Conservation (phyloP, 345 rosid genomes). For the Populus nigra region DNA sequence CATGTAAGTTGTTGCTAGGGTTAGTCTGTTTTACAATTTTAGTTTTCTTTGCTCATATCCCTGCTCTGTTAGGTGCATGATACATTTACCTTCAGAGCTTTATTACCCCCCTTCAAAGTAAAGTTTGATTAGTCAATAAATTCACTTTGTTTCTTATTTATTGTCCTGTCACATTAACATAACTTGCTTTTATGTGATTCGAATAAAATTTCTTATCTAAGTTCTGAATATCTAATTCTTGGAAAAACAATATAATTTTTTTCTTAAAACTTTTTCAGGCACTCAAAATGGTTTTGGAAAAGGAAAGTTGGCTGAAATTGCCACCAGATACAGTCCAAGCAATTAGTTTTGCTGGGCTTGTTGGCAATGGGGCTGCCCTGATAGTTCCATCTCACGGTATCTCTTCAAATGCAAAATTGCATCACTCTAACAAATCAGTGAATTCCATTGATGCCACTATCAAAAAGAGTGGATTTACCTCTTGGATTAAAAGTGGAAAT, state of each 20-base stretch:
- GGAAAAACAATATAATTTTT: neutral
- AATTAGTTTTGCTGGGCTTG: constrained; percentile 84
- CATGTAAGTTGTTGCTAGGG: constrained; percentile 49
- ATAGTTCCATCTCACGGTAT: constrained; percentile 52
- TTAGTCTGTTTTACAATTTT: neutral
- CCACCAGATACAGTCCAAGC: constrained; percentile 67
- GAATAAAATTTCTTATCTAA: neutral
- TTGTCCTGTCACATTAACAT: neutral
- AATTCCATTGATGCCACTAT: constrained; percentile 36
- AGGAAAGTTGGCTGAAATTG: constrained; percentile 81
- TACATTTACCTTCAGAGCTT: neutral
- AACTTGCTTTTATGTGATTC: neutral
- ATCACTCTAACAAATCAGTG: constrained; percentile 44
- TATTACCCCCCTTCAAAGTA: neutral
- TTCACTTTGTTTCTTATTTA: neutral
- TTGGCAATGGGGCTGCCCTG: constrained; percentile 94
- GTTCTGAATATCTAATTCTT: neutral
- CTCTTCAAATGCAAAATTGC: constrained; percentile 43
- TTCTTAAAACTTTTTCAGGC: constrained; percentile 50
- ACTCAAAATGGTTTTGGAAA: constrained; percentile 95
- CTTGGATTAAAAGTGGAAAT: constrained; percentile 80
- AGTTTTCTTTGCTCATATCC: neutral
- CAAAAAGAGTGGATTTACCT: constrained; percentile 67
- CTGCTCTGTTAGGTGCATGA: neutral
- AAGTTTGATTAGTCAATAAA: neutral